Base-by-base conservation (phyloP, 1,284 basidiomycete species). In the Irpex sp. region DNA sequence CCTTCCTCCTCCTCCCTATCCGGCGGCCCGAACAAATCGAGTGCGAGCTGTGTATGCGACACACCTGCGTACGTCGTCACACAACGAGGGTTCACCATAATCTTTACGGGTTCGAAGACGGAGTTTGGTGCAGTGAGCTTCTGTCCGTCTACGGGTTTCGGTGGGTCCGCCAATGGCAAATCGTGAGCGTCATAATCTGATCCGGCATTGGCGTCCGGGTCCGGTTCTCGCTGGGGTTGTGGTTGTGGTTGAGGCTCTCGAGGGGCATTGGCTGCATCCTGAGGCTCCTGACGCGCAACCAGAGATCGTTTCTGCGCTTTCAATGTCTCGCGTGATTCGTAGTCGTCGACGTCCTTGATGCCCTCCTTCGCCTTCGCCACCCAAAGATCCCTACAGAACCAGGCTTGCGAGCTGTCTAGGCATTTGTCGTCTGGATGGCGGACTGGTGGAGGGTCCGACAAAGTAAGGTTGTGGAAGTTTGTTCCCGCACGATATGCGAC, bases 51-150 rank as follows among this genome's bases (percentile, higher is more conserved):
- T 17, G 94, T 94, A 75, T 98, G 95, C 67, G 90, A 93, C 3
- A 97, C 95, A 5, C 95, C 95, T 0, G 95, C 95, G 72, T 98
- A 98, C 15, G 95, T 97, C 53, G 95, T 97, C 51, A 96, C 92
- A 74, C 95, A 97, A 11, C 95, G 86, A 4, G 95, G 95, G 73
- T 97, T 97, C 64, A 98, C 90, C 65, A 98, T 76, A 68, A 98
- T 97, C 61, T 94, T 81, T 1, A 94, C 95, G 1, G 94, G 88
- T 8, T 86, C 81, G 77, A 95, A 97, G 9, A 87, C 89, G 17
- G 87, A 88, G 76, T 97, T 98, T n/a, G 94, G 93, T 61, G 94
- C 88, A 11, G 87, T 82, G 59, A 93, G 75, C 57, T 77, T 78
- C 8, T 66, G 50, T 36, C 50, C 50, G 19, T 71, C 75, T 11